Conservation (phyloP, 2,329 filamentous ascomycete species). For the Cercospora beticola region DNA sequence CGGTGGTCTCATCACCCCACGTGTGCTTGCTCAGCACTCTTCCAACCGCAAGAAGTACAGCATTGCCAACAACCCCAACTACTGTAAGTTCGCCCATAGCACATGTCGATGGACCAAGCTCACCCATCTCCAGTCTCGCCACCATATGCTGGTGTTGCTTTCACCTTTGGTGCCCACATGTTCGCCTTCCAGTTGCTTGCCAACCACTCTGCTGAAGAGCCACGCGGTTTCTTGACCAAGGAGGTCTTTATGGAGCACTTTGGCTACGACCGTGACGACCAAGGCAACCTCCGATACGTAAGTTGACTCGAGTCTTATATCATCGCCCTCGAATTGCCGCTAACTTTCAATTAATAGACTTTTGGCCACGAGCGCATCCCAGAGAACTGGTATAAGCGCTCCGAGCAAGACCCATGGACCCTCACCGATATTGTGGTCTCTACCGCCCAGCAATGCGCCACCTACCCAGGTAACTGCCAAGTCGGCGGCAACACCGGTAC, state of each 20-base stretch:
- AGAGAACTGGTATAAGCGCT: constrained; percentile 33
- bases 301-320: background rate
- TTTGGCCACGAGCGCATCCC: constrained; percentile 30
- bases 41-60: constrained; percentile 31
- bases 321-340: background rate
- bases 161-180: constrained; percentile 35
- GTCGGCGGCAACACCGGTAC: constrained; percentile 31
- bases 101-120: background rate
- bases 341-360: background rate
- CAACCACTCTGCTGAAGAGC: constrained; percentile 31
- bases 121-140: constrained; percentile 17
- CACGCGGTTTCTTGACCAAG: constrained; percentile 27
- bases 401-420: constrained; percentile 28
- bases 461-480: constrained; percentile 28
- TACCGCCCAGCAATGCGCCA: constrained; percentile 30
- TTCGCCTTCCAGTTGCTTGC: constrained; percentile 29
- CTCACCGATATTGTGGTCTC: constrained; percentile 28
- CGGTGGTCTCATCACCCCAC: constrained; percentile 27
- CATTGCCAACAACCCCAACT: constrained; percentile 34
- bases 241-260: constrained; percentile 28
- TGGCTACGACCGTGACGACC: constrained; percentile 27
- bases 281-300: constrained; percentile 16
- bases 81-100: constrained; percentile 9
- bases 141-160: constrained; percentile 31
- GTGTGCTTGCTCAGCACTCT: constrained; percentile 29